Evolutionary conservation across 2,329 filamentous ascomycete genomes (phyloP).

Genomic region (Macroventuria anomochaeta): DNA sequence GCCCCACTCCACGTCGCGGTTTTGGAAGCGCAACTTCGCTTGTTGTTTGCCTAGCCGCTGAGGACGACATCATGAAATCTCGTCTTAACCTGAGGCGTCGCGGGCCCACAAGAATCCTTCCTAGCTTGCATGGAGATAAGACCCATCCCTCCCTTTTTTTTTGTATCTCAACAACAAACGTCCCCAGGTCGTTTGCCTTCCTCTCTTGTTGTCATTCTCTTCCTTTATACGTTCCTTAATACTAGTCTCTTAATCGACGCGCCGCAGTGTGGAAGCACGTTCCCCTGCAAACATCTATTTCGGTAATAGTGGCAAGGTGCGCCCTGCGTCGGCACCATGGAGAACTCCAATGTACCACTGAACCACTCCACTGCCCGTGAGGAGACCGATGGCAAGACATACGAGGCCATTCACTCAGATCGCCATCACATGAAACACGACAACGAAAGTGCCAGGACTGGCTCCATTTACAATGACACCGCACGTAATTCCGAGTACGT

Average conservation of each 20-base stretch:
- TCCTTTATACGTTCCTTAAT: constrained; percentile 24
- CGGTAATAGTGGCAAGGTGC: constrained; percentile 22
- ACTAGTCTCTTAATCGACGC: constrained; percentile 12
- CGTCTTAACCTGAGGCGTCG: constrained; percentile 18
- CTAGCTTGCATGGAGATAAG: constrained; percentile 15
- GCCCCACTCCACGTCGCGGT: background rate
- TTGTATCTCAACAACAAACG: constrained; percentile 4
- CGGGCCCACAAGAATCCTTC: constrained; percentile 8
- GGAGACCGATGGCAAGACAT: constrained; percentile 34
- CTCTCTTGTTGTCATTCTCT: constrained; percentile 5
- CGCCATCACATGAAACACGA: constrained; percentile 23
- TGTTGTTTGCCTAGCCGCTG: constrained; percentile 13
- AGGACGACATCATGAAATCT: constrained; percentile 13
- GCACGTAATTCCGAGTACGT: constrained; percentile 31
- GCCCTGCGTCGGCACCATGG: constrained; percentile 34
- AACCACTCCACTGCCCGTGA: constrained; percentile 29
- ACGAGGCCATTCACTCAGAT: constrained; percentile 39
- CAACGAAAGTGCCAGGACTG: constrained; percentile 27
- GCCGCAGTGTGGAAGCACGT: constrained; percentile 7
- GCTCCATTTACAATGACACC: constrained; percentile 31
- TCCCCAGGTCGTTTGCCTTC: background rate
- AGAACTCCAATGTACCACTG: constrained; percentile 30
- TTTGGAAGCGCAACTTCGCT: constrained; percentile 8
- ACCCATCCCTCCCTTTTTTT: constrained; percentile 5
- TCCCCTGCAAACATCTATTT: constrained; percentile 4